Conservation (phyloP, 2,329 filamentous ascomycete species). For the Xylariaceae sp. region DNA sequence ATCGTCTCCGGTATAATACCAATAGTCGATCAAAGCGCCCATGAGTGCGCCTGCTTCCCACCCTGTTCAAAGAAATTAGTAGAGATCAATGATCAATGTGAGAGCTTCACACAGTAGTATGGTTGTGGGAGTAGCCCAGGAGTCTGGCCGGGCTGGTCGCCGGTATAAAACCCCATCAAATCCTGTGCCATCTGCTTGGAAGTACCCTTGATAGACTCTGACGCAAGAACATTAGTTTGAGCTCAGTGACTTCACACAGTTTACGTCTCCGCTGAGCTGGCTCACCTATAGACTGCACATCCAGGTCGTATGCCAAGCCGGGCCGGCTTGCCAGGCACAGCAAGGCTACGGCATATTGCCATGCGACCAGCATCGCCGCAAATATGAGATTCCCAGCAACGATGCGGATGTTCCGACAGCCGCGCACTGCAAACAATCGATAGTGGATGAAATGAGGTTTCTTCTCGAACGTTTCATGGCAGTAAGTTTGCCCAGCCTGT, state of each 20-base stretch:
- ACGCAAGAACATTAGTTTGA: neutral
- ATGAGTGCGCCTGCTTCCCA: slow-evolving; percentile 75
- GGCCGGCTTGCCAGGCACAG: slow-evolving; percentile 9
- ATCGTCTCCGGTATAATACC: slow-evolving; percentile 73
- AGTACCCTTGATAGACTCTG: slow-evolving; percentile 48
- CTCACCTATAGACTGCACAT: slow-evolving; percentile 23
- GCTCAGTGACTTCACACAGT: too few species aligned
- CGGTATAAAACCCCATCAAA: slow-evolving; percentile 44
- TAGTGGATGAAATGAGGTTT: neutral
- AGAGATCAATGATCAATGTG: neutral
- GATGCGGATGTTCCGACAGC: slow-evolving; percentile 1
- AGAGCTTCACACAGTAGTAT: slow-evolving; percentile 47
- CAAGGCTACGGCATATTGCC: slow-evolving; percentile 16
- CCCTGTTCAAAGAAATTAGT: slow-evolving; percentile 35
- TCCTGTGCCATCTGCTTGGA: slow-evolving; percentile 49
- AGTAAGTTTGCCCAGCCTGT: too few species aligned
- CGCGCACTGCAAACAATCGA: slow-evolving; percentile 1
- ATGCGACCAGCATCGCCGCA: slow-evolving; percentile 16
- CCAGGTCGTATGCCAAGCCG: slow-evolving; percentile 18
- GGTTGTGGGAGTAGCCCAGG: slow-evolving; percentile 49
- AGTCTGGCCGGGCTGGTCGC: slow-evolving; percentile 44
- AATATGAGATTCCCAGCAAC: neutral
- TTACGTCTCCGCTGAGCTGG: too few species aligned
- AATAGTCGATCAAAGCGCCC: slow-evolving; percentile 73
- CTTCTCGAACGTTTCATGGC: too few species aligned